These are phyloP conservation scores for Tulasnella calospora DNA, from an alignment of 768 basidiomycete species.

Conservation along the genomic window DNA sequence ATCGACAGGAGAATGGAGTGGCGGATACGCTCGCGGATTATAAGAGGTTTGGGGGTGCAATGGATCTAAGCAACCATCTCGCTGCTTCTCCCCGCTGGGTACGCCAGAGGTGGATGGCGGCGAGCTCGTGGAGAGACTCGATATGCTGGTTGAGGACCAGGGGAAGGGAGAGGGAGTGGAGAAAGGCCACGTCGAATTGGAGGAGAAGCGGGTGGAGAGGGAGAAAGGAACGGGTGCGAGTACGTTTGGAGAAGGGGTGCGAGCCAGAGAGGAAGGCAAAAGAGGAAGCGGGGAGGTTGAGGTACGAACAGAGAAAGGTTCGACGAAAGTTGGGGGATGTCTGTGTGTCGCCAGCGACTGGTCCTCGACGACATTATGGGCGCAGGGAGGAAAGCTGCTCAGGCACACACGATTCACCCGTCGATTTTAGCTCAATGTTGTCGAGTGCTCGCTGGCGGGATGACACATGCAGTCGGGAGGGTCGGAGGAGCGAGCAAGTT, in stretches of 20 bases:
- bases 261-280: too few relatives aligned
- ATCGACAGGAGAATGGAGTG: slow-evolving; percentile 82
- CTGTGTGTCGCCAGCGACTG: background rate
- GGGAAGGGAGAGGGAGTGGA: slow-evolving; percentile 16
- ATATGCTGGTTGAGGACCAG: slow-evolving; percentile 25
- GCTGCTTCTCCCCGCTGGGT: slow-evolving; percentile 47
- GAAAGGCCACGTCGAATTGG: background rate
- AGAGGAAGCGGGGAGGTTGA: background rate
- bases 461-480: too few relatives aligned
- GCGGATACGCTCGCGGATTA: slow-evolving; percentile 79
- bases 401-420: too few relatives aligned
- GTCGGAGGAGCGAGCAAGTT: too few relatives aligned
- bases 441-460: too few relatives aligned
- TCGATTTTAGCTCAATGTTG: too few relatives aligned
- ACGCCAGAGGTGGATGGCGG: slow-evolving; percentile 42
- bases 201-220: background rate
- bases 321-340: slow-evolving; percentile 18
- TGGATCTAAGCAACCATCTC: slow-evolving; percentile 61
- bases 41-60: slow-evolving; percentile 71
- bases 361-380: background rate
- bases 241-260: background rate
- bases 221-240: background rate
- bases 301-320: background rate
- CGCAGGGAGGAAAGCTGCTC: slow-evolving; percentile 25
- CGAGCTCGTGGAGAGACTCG: slow-evolving; percentile 22